These are phyloP conservation scores for Parachaetomium inaequale DNA, from an alignment of 495 filamentous ascomycete species.

Conservation along the genomic window DNA sequence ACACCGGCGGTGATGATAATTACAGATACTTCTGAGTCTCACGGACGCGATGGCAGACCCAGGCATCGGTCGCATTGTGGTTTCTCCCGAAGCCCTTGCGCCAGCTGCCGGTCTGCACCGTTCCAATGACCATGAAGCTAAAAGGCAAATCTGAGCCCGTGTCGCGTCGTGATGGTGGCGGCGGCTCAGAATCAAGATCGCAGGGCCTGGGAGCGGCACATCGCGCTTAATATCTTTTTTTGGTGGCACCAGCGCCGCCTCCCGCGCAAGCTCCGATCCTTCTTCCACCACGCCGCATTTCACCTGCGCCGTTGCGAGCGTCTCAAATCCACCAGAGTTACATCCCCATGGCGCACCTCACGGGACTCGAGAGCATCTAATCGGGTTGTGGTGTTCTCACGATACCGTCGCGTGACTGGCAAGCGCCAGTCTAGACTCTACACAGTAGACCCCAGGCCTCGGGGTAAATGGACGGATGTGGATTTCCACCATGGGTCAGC, in stretches of 20 bases:
- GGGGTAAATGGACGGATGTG: not conserved
- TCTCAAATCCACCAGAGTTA: not conserved
- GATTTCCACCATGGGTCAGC: slow-evolving; percentile 10
- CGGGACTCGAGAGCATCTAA: not conserved
- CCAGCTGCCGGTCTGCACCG: slow-evolving; percentile 20
- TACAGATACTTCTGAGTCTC: slow-evolving; percentile 62
- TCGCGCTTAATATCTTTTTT: slow-evolving; percentile 4
- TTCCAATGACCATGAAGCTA: slow-evolving; percentile 38
- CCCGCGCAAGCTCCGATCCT: not conserved
- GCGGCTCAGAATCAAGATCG: not conserved
- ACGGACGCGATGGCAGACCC: slow-evolving; percentile 28
- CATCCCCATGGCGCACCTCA: not conserved
- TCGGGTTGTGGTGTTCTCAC: not conserved
- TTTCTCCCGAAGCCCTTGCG: slow-evolving; percentile 31
- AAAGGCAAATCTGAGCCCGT: slow-evolving; percentile 50
- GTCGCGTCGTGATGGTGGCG: not conserved
- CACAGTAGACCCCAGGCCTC: not conserved
- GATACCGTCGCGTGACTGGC: not conserved
- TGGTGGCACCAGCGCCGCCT: not conserved
- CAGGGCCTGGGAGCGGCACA: not conserved
- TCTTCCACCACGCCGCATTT: not conserved
- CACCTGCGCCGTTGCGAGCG: not conserved
- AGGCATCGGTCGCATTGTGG: slow-evolving; percentile 24
- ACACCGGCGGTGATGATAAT: slow-evolving; percentile 51
- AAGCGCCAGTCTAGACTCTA: slow-evolving; percentile 2